phyloP scores from a whole-genome alignment of 2,329 filamentous ascomycete genomes.

The Venturia aucupariae region DNA sequence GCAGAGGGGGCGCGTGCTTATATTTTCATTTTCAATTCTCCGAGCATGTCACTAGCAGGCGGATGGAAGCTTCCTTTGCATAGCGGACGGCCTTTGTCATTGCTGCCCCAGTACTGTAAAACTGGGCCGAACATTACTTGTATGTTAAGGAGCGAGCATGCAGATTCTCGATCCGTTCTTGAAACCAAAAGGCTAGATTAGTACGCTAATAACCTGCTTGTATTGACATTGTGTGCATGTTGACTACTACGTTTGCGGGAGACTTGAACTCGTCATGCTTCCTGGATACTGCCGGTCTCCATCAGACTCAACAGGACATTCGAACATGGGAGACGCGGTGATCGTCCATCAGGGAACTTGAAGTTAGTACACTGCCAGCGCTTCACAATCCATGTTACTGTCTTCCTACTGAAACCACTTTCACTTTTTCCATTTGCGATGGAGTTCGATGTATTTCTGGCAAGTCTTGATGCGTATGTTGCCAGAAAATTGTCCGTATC shows the following conservation, averaged over 20 bases:
- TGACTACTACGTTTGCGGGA: not conserved
- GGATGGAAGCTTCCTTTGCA: not conserved
- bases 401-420: too few species aligned
- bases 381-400: too few species aligned
- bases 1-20: not conserved
- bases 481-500: too few species aligned
- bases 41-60: not conserved
- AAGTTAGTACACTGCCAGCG: too few species aligned
- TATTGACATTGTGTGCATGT: not conserved
- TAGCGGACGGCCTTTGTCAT: conserved; percentile 1
- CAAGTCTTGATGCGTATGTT: too few species aligned
- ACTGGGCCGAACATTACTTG: not conserved
- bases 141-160: not conserved
- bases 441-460: too few species aligned
- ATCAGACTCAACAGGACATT: too few species aligned
- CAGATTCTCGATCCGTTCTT: not conserved
- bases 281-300: too few species aligned
- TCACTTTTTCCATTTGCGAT: too few species aligned
- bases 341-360: too few species aligned
- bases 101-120: not conserved
- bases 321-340: too few species aligned
- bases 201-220: not conserved
- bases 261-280: too few species aligned
- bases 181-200: conserved; percentile 1
- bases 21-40: not conserved